A percentile compares a stretch with the other conserved stretches of the same genome.
phyloP scores from a whole-genome alignment of 768 basidiomycete genomes.

The Termitomyces sp. region DNA sequence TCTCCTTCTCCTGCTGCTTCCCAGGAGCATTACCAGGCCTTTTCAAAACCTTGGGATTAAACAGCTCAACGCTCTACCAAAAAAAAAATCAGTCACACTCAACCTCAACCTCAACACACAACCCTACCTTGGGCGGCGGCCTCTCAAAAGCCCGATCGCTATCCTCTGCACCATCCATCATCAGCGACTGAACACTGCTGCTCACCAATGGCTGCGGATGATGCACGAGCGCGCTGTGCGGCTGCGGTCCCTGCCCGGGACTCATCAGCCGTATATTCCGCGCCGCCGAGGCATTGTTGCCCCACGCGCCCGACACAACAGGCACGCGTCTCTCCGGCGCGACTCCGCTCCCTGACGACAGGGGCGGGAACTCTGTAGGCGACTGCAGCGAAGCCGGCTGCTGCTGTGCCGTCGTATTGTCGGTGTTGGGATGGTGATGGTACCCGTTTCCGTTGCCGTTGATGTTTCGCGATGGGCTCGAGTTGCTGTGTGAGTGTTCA shows the following conservation, averaged over 20 bases:
- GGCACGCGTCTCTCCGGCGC: slow-evolving; percentile 52
- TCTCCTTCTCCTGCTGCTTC: slow-evolving; percentile 21
- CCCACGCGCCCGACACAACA: slow-evolving; percentile 67
- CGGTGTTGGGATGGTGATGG: slow-evolving; percentile 3
- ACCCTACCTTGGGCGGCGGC: slow-evolving; percentile 42
- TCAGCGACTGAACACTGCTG: background rate
- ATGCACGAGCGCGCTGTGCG: slow-evolving; percentile 30
- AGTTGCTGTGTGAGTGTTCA: slow-evolving; percentile 39
- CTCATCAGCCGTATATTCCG: slow-evolving; percentile 49
- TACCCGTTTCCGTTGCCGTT: slow-evolving; percentile 23
- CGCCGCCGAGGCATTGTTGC: slow-evolving; percentile 45
- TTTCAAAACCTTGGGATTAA: slow-evolving; percentile 31
- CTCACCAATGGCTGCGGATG: slow-evolving; percentile 24
- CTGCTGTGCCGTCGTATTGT: slow-evolving; percentile 24
- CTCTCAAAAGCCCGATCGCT: slow-evolving; percentile 47
- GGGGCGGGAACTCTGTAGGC: slow-evolving; percentile 68
- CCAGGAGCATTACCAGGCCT: slow-evolving; percentile 19
- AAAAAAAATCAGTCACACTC: too few species aligned
- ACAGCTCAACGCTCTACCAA: slow-evolving; percentile 29
- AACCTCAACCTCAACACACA: too few species aligned
- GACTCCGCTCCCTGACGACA: slow-evolving; percentile 40
- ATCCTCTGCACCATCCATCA: slow-evolving; percentile 24
- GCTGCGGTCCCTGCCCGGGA: slow-evolving; percentile 23
- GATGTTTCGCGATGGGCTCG: slow-evolving; percentile 30
- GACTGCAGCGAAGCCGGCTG: slow-evolving; percentile 40